phyloP scores from a whole-genome alignment of 768 basidiomycete species.

The Sutorius australiensis region DNA sequence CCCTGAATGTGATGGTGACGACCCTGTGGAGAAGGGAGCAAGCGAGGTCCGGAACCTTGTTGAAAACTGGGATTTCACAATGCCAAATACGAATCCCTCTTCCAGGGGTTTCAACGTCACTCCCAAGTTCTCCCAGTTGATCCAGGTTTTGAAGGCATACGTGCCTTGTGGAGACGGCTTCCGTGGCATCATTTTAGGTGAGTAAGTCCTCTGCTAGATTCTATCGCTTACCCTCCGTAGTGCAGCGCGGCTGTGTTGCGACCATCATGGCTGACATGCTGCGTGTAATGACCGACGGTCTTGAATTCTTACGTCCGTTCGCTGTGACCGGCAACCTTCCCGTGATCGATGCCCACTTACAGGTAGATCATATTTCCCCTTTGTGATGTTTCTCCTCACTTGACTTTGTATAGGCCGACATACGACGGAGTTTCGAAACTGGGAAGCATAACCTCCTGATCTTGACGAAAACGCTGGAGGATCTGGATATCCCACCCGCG shows the following conservation, averaged over 20 bases:
- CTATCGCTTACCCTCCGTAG: constrained; percentile 33
- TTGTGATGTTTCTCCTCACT: constrained; percentile 1
- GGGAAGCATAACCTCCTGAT: constrained; percentile 66
- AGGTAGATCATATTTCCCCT: constrained; percentile 23
- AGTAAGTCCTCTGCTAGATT: constrained; percentile 33
- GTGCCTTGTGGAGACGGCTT: constrained; percentile 53
- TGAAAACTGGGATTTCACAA: constrained; percentile 58
- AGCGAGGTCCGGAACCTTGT: constrained; percentile 38
- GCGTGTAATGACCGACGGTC: constrained; percentile 46
- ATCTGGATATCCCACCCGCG: constrained; percentile 54
- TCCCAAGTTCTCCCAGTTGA: constrained; percentile 59
- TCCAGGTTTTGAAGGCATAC: constrained; percentile 57
- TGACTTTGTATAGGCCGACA: constrained; percentile 38
- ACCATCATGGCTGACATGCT: constrained; percentile 56
- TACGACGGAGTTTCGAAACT: constrained; percentile 45
- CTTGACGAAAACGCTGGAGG: constrained; percentile 54
- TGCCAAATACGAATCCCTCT: constrained; percentile 56
- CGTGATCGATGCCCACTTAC: constrained; percentile 31
- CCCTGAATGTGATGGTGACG: constrained; percentile 37
- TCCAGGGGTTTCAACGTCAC: constrained; percentile 65
- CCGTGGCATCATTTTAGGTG: constrained; percentile 69
- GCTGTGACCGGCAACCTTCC: constrained; percentile 40
- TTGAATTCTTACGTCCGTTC: constrained; percentile 54
- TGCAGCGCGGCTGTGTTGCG: constrained; percentile 52
- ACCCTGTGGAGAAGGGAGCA: constrained; percentile 22